Evolutionary conservation across 2,329 filamentous ascomycete genomes (phyloP).

Genomic region (Colletotrichum sojae): DNA sequence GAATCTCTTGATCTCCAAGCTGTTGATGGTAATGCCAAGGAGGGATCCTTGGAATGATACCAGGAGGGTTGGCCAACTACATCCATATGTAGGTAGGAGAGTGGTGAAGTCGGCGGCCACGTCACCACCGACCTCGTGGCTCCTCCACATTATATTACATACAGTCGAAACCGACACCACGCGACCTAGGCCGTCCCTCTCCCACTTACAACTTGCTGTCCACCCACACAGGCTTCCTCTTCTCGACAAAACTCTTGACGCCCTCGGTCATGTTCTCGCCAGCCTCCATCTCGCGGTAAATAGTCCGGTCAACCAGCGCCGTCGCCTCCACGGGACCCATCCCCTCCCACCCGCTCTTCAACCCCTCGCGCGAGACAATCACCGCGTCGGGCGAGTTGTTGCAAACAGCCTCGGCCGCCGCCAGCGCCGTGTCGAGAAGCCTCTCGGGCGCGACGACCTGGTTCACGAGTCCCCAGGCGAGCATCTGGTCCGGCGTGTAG

Average conservation of each 20-base stretch:
- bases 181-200: conserved; percentile 14
- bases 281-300: conserved; percentile 71
- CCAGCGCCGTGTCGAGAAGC: conserved; percentile 71
- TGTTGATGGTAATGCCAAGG: too few relatives aligned
- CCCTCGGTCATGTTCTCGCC: conserved; percentile 84
- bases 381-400: conserved; percentile 82
- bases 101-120: too few relatives aligned
- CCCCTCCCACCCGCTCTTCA: conserved; percentile 81
- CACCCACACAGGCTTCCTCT: conserved; percentile 77
- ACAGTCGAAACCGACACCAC: neutral
- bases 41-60: too few relatives aligned
- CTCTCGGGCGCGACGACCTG: conserved; percentile 64
- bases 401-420: conserved; percentile 73
- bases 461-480: conserved; percentile 79
- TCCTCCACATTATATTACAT: neutral
- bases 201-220: conserved; percentile 69
- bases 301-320: conserved; percentile 67
- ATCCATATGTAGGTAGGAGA: too few relatives aligned
- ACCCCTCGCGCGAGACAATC: conserved; percentile 79
- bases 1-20: too few relatives aligned
- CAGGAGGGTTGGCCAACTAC: too few relatives aligned
- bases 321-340: conserved; percentile 76
- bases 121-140: too few relatives aligned
- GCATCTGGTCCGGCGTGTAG: conserved; percentile 72
- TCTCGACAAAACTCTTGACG: conserved; percentile 82